Evolutionary conservation across 805 yeast genomes (phyloP).

Genomic region (Starmerella powellii): DNA sequence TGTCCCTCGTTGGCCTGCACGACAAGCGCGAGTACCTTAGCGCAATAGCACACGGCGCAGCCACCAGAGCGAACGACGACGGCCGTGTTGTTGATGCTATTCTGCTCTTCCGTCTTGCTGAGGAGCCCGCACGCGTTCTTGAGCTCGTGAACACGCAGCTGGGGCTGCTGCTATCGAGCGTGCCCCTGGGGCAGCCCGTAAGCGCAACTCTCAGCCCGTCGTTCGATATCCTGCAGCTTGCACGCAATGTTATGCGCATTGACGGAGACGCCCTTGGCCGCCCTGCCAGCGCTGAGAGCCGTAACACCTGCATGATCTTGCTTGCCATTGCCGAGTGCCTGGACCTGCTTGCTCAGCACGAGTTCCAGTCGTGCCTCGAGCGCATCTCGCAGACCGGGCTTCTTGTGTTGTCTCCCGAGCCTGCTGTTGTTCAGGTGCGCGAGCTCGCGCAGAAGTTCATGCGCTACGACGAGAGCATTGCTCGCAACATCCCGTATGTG

Average conservation of each 20-base stretch:
- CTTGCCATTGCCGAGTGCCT: conserved; percentile 59
- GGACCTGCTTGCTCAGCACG: conserved; percentile 41
- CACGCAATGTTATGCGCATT: conserved; percentile 30
- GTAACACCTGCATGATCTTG: conserved; percentile 53
- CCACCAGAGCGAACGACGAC: conserved; percentile 77
- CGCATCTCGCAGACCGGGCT: conserved; percentile 49
- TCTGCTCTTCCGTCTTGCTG: conserved; percentile 73
- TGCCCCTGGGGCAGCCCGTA: conserved; percentile 54
- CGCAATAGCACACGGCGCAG: conserved; percentile 72
- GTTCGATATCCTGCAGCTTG: conserved; percentile 29
- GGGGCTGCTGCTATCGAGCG: conserved; percentile 62
- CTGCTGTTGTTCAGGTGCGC: conserved; percentile 46
- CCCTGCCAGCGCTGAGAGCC: conserved; percentile 34
- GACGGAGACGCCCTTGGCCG: conserved; percentile 31
- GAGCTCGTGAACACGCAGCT: conserved; percentile 59
- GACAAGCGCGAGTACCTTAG: conserved; percentile 50
- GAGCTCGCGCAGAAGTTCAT: conserved; percentile 56
- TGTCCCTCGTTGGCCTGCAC: conserved; percentile 47
- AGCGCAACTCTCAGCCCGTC: conserved; percentile 18
- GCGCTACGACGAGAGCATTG: conserved; percentile 53
- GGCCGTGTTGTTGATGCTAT: conserved; percentile 81
- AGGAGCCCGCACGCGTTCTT: conserved; percentile 74
- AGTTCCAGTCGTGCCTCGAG: conserved; percentile 48
- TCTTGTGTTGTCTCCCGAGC: conserved; percentile 43
- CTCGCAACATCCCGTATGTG: conserved; percentile 68